Percentiles rank a stretch among this genome's conserved stretches.
Conservation (phyloP, 2,329 filamentous ascomycete species). For the Venturia effusa region DNA sequence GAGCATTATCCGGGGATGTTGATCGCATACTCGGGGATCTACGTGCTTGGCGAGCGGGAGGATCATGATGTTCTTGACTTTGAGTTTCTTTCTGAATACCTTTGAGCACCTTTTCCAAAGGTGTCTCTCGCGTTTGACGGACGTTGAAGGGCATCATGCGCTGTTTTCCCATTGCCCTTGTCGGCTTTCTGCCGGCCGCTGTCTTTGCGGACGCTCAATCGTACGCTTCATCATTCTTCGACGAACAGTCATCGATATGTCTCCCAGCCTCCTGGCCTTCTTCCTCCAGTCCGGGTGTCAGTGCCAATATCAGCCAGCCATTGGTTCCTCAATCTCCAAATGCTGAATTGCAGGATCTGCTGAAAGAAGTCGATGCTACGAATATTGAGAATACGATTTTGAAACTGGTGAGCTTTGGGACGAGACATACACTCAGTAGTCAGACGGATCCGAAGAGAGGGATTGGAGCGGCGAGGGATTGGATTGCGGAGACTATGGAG, state of each 20-base stretch:
- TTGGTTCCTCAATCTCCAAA: constrained; percentile 27
- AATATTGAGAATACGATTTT: constrained; percentile 41
- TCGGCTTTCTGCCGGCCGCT: not conserved
- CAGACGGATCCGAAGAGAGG: constrained; percentile 41
- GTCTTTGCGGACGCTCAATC: not conserved
- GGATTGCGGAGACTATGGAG: constrained; percentile 42
- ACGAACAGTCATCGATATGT: not conserved
- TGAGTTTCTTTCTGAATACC: too few species aligned
- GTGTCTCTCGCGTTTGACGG: too few species aligned
- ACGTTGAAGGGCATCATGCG: too few species aligned
- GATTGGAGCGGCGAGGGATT: constrained; percentile 47
- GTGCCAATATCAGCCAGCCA: not conserved
- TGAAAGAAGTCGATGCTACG: constrained; percentile 29
- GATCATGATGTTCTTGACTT: not conserved
- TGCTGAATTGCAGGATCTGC: constrained; percentile 28
- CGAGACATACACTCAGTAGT: constrained; percentile 44
- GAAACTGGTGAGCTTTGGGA: constrained; percentile 46
- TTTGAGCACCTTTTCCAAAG: too few species aligned
- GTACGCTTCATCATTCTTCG: not conserved
- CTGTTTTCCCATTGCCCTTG: not conserved
- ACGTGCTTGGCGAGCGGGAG: not conserved
- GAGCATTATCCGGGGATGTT: not conserved
- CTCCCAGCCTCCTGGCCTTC: not conserved
- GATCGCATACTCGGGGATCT: not conserved
- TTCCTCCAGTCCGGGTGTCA: not conserved